A percentile compares a stretch with the other conserved stretches of the same genome.
phyloP scores from a whole-genome alignment of 805 yeast genomes.

The Candida maris region DNA sequence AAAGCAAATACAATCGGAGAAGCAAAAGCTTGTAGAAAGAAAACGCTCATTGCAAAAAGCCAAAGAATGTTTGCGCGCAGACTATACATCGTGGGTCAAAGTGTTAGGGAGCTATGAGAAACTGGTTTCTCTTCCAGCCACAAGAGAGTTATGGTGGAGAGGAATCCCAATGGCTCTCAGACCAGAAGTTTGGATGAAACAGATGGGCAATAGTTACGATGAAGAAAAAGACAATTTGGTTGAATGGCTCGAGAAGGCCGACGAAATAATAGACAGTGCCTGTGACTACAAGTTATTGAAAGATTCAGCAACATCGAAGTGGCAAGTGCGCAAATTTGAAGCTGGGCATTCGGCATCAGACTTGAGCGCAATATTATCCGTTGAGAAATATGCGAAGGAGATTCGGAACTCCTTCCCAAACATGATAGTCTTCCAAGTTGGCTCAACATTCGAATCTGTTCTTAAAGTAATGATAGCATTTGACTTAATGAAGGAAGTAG shows the following conservation, averaged over 20 bases:
- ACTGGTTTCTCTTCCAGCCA: constrained; percentile 34
- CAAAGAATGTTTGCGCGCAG: constrained; percentile 35
- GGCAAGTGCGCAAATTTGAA: constrained; percentile 9
- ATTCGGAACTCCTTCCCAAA: constrained; percentile 29
- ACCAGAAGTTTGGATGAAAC: constrained; percentile 48
- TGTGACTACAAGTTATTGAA: constrained; percentile 27
- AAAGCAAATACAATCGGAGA: constrained; percentile 39
- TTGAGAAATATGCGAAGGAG: constrained; percentile 21
- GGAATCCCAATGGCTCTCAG: constrained; percentile 48
- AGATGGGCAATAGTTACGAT: constrained; percentile 33
- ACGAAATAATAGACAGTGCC: constrained; percentile 24
- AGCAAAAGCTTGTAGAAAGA: constrained; percentile 30
- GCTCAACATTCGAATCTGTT: constrained; percentile 28
- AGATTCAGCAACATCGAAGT: constrained; percentile 13
- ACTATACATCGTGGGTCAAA: constrained; percentile 39
- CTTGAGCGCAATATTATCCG: constrained; percentile 14
- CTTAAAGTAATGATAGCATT: constrained; percentile 22
- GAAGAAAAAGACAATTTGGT: constrained; percentile 11
- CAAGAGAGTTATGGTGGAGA: constrained; percentile 60
- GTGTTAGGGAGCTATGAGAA: constrained; percentile 36
- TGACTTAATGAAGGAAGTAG: constrained; percentile 14
- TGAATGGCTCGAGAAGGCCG: constrained; percentile 16
- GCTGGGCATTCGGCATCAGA: constrained; percentile 8
- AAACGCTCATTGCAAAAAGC: constrained; percentile 31
- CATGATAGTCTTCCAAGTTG: constrained; percentile 27